Evolutionary conservation across 1,139 yeast genomes (phyloP).

Genomic region (Citeromyces siamensis): DNA sequence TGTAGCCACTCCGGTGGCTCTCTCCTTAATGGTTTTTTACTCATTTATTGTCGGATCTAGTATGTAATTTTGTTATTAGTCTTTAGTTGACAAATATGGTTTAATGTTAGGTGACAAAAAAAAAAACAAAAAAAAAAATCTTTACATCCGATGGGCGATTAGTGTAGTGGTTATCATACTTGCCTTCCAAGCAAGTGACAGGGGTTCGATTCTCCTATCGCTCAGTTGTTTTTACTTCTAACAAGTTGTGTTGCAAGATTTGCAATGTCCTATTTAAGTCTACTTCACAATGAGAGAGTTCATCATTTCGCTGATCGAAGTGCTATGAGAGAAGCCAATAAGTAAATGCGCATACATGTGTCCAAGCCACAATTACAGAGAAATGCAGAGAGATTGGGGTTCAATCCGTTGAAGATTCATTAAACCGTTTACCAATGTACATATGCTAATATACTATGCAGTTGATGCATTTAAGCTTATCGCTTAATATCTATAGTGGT

Average conservation of each 20-base stretch:
- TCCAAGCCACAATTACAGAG: no score
- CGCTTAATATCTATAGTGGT: constrained; percentile 89
- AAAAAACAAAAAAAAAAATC: constrained; percentile 40
- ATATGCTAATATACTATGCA: constrained; percentile 11
- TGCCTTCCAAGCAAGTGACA: constrained; percentile 77
- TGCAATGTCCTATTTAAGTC: neutral
- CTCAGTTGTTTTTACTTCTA: constrained; percentile 25
- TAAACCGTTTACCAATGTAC: constrained; percentile 7
- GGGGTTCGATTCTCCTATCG: constrained; percentile 78
- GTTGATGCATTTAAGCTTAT: constrained; percentile 16
- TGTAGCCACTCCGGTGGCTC: neutral
- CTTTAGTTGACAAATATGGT: neutral
- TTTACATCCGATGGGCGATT: constrained; percentile 19
- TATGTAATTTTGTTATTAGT: neutral
- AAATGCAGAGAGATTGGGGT: no score
- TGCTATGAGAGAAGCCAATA: no score
- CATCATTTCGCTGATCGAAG: no score
- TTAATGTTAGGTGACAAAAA: no score
- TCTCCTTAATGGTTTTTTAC: no score
- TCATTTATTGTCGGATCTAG: constrained; percentile 1
- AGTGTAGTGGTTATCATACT: constrained; percentile 37
- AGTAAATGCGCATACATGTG: no score
- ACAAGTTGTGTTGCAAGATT: no score
- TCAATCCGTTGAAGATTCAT: constrained; percentile 17
- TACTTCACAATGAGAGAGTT: neutral